These are phyloP conservation scores for Eruca vesicaria DNA, from an alignment of 441 rosid genomes.

Conservation along the genomic window DNA sequence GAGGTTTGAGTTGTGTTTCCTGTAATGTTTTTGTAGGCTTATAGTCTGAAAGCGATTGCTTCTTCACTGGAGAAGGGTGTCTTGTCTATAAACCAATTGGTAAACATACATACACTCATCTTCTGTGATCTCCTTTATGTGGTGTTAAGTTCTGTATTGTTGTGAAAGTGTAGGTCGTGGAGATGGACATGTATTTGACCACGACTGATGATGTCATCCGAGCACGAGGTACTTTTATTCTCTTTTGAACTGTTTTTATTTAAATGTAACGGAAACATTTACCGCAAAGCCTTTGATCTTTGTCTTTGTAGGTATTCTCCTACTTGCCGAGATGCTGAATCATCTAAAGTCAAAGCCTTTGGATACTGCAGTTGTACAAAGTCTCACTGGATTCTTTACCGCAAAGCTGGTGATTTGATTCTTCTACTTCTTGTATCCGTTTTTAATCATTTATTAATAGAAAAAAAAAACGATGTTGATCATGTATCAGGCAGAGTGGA, in stretches of 20 bases:
- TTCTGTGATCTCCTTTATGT: background rate
- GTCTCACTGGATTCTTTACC: slow-evolving; percentile 62
- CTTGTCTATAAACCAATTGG: slow-evolving; percentile 58
- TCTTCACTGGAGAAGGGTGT: slow-evolving; percentile 56
- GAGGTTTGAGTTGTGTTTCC: background rate
- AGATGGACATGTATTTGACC: slow-evolving; percentile 87
- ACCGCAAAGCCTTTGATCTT: no score
- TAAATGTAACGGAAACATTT: no score
- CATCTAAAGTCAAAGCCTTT: slow-evolving; percentile 57
- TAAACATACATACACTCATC: slow-evolving; percentile 14
- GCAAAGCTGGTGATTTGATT: slow-evolving; percentile 58
- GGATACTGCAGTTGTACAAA: slow-evolving; percentile 54
- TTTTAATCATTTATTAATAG: no score
- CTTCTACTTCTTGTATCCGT: background rate
- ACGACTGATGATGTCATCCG: slow-evolving; percentile 65
- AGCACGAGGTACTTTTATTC: no score
- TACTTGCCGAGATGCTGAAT: slow-evolving; percentile 70
- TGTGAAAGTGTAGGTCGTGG: slow-evolving; percentile 53
- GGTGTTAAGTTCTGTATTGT: background rate
- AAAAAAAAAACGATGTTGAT: no score
- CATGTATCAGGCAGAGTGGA: slow-evolving; percentile 96
- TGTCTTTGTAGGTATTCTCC: no score
- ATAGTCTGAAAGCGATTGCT: slow-evolving; percentile 58
- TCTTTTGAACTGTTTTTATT: no score
- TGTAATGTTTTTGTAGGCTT: slow-evolving; percentile 44